These are phyloP conservation scores for Periconia sp. DNA, from an alignment of 2,329 filamentous ascomycete species.

Conservation along the genomic window DNA sequence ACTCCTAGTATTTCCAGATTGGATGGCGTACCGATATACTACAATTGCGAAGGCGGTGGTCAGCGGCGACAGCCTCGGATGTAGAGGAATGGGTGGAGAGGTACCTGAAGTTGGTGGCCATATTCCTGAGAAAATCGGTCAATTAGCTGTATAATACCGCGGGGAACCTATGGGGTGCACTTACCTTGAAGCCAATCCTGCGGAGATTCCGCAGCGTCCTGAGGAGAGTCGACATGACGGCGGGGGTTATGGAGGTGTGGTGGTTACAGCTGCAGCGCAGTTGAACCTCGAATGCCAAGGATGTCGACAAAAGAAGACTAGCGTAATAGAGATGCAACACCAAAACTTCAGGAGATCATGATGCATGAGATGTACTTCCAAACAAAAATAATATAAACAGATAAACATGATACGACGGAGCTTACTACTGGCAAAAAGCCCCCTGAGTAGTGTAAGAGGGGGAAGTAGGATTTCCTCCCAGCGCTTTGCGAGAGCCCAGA, in stretches of 20 bases:
- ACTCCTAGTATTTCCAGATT: background rate
- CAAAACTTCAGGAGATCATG: constrained; percentile 27
- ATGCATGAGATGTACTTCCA: background rate
- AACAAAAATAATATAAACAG: background rate
- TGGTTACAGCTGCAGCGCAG: constrained; percentile 23
- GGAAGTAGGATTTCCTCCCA: constrained; percentile 18
- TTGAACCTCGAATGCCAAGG: constrained; percentile 13
- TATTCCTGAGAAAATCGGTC: constrained; percentile 65
- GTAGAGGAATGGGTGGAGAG: constrained; percentile 40
- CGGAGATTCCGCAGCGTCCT: constrained; percentile 86
- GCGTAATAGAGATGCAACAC: constrained; percentile 20
- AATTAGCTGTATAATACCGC: constrained; percentile 31
- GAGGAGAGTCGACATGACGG: constrained; percentile 84
- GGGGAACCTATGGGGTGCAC: constrained; percentile 19
- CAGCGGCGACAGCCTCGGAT: constrained; percentile 22
- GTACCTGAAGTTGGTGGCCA: constrained; percentile 89
- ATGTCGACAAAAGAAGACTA: constrained; percentile 2
- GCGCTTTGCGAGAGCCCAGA: constrained; percentile 22
- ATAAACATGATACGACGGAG: constrained; percentile 38
- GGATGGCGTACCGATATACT: constrained; percentile 42
- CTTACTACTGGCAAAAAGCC: constrained; percentile 25
- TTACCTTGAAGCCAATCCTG: constrained; percentile 84
- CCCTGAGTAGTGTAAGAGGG: constrained; percentile 18
- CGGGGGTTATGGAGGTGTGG: constrained; percentile 22
- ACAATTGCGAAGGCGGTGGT: constrained; percentile 21